phyloP scores from a whole-genome alignment of 2,329 filamentous ascomycete genomes.

The Claviceps africana region DNA sequence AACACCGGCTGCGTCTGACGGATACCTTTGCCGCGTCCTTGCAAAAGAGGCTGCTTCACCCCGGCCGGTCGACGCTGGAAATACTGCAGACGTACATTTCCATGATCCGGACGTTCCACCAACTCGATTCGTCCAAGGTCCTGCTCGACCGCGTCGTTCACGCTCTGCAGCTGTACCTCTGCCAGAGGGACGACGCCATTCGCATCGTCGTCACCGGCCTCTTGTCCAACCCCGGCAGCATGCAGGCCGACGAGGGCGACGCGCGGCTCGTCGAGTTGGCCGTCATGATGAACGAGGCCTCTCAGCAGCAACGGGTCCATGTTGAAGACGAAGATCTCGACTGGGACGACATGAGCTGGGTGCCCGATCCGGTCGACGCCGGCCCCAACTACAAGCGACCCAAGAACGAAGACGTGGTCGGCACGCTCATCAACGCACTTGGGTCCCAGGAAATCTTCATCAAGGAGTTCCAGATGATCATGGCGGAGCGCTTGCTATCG shows the following conservation, averaged over 20 bases:
- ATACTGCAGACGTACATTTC: conserved; percentile 67
- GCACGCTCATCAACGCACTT: conserved; percentile 75
- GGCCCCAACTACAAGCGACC: conserved; percentile 83
- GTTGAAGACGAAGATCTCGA: conserved; percentile 59
- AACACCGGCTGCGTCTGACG: conserved; percentile 55
- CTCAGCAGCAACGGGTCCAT: conserved; percentile 37
- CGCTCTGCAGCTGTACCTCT: conserved; percentile 61
- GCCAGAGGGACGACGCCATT: conserved; percentile 63
- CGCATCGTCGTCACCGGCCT: conserved; percentile 64
- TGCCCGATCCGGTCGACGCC: conserved; percentile 84
- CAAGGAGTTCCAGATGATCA: conserved; percentile 78
- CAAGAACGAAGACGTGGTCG: conserved; percentile 80
- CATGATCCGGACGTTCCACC: conserved; percentile 64
- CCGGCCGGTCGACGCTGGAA: conserved; percentile 60
- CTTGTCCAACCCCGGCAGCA: conserved; percentile 45
- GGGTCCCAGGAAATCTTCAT: conserved; percentile 87
- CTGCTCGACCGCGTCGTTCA: conserved; percentile 60
- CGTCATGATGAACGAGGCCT: conserved; percentile 46
- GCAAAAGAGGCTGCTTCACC: conserved; percentile 54
- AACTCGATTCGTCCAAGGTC: conserved; percentile 64
- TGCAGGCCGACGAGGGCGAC: conserved; percentile 30
- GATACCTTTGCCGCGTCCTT: conserved; percentile 53
- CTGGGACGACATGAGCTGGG: conserved; percentile 88
- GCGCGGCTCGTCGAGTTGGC: conserved; percentile 53
- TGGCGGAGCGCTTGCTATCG: conserved; percentile 67